Base-by-base conservation (phyloP, 805 yeast species). In the Lipomyces orientalis region DNA sequence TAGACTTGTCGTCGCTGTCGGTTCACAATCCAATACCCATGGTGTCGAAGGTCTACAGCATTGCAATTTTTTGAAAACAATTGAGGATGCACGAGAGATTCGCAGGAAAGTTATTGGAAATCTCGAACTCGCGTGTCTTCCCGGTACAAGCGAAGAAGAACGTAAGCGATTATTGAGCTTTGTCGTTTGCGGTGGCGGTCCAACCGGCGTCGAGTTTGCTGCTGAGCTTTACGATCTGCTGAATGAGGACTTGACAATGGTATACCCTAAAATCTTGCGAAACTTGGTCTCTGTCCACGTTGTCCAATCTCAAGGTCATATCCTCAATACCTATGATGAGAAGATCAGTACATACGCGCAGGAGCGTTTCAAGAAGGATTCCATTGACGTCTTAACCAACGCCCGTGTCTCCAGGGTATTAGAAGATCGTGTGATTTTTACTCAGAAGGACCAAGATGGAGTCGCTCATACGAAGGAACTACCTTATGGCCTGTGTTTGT, bases 121-220 rank as follows among this genome's bases (percentile, higher is more conserved):
- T 68, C 78, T 88, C 64, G 92, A 88, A 74, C 79, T 77, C 65
- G 91, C 92, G 1, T 84, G 89, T 70, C 78, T 88, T 70, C 91
- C 91, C 63, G 85, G 90, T 0, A 86, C 90, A 0, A 69, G 87
- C 0, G 88, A 86, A 70, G 88, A 83, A 57, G 90, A 88, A 74
- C 84, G 91, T 71, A 86, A 85, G 73, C 83, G 82, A 66, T 76
- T 88, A 67, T 80, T 88, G 58, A 84, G 88, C 62, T 87, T 88
- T 76, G 90, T 87, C 14, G 84, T 88, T 43, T 87, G 90, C 76
- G 91, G 91, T 69, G 91, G 91, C 68, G 91, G 91, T 56, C 90
- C 91, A 64, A 88, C 91, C 0, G 91, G 91, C 73, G 90, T 87
- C 46, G 91, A 88, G 75, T 84, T 88, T 73, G 91, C 92, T 37